phyloP scores from a whole-genome alignment of 768 basidiomycete genomes.

The Lentinula raphanica region DNA sequence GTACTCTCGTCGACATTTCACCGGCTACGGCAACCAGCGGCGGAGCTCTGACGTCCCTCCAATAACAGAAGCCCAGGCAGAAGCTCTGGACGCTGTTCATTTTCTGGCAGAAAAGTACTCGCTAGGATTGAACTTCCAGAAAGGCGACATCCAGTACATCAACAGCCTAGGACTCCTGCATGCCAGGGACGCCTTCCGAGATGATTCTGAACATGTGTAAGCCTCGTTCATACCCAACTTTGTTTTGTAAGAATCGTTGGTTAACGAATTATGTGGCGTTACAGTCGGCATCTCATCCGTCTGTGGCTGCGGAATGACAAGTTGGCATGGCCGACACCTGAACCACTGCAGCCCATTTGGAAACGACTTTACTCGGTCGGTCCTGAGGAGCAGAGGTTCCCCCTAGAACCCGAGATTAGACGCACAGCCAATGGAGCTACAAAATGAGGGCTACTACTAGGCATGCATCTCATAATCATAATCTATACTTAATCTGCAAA shows the following conservation, averaged over 20 bases:
- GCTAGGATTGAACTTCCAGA: conserved; percentile 40
- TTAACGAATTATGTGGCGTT: neutral
- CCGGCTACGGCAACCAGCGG: conserved; percentile 31
- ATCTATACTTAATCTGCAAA: too few relatives aligned
- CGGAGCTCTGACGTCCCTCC: conserved; percentile 37
- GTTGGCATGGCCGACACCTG: conserved; percentile 40
- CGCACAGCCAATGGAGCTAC: conserved; percentile 28
- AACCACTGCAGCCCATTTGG: conserved; percentile 33
- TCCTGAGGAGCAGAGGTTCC: conserved; percentile 40
- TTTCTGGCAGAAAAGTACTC: conserved; percentile 39
- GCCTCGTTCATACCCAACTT: conserved; percentile 9
- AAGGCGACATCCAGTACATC: conserved; percentile 47
- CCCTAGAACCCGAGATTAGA: conserved; percentile 40
- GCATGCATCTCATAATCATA: too few relatives aligned
- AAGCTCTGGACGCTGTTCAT: conserved; percentile 41
- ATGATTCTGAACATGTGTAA: conserved; percentile 37
- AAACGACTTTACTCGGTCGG: conserved; percentile 31
- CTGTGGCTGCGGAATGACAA: conserved; percentile 44
- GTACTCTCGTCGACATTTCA: conserved; percentile 41
- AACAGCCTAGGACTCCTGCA: conserved; percentile 41
- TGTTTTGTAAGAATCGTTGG: neutral
- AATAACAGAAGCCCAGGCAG: conserved; percentile 45
- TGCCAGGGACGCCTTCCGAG: conserved; percentile 38
- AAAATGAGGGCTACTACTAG: conserved; percentile 13
- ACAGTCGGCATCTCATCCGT: conserved; percentile 31